Evolutionary conservation across 2,329 filamentous ascomycete genomes (phyloP), one percentile per base, ranked within the genome.

Genomic region (Xylariaceae sp.): DNA sequence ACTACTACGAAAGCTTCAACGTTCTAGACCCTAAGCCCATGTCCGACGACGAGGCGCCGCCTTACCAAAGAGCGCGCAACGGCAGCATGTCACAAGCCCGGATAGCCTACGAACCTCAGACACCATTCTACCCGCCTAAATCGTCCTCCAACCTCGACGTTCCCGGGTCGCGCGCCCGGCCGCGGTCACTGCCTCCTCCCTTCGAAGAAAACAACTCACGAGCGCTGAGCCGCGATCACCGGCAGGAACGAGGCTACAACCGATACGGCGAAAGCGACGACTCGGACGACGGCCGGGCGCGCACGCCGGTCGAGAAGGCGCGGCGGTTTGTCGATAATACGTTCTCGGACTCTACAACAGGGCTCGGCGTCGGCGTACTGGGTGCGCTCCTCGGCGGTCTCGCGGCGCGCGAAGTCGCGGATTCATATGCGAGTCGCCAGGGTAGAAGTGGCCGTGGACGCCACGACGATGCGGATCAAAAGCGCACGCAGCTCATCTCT

Each of bases 351-450:
- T 73, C 73, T 4, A 64, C 65, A 2, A 65, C 72, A 1, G 76
- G 76, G 4, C 61, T 80, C 2, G 74, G 75, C 32, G 70, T 71
- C 6, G 71, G 75, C 20, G 67, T 80, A 7, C 59, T 80, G 3
- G 77, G 77, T 14, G 76, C 77, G 19, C 66, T 79, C 1, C 70
- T 79, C 1, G 77, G 77, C 27, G 77, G 76, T 3, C 60, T 77
- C 8, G 74, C 74, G n/a, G 76, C 72, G 14, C 67, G 71, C 22
- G 71, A 76, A 54, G 73, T 68, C 2, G 67, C 67, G 36, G 71
- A 74, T 23, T n/a, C n/a, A n/a, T 68, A 67, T 6, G 64, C 66
- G n/a, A 60, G 57, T 40, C 58, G 57, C 33, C 59, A 64, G 21
- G 52, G 50, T 12, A 29, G 23, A 19, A n/a, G n/a, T n/a, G n/a